Evolutionary conservation across 2,329 filamentous ascomycete species (phyloP).

Genomic region (Phialophora verrucosa): DNA sequence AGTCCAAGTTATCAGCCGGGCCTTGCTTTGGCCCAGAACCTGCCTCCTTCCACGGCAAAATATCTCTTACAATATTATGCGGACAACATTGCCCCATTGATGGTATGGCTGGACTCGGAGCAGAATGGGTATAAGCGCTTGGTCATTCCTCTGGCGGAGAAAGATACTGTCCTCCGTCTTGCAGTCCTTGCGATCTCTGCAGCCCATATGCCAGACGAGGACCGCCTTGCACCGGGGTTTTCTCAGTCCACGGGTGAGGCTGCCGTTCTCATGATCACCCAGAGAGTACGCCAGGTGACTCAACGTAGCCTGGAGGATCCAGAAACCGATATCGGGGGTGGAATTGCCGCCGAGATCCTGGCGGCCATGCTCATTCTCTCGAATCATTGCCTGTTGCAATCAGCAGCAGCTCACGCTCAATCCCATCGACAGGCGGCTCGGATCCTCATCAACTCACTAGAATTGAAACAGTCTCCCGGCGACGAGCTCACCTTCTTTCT

Average conservation of each 20-base stretch:
- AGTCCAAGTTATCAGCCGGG: not conserved
- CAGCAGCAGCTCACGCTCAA: not conserved
- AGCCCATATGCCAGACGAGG: not conserved
- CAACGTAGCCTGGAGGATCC: not conserved
- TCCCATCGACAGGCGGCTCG: not conserved
- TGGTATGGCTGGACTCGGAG: conserved; percentile 15
- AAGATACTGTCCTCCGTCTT: conserved; percentile 2
- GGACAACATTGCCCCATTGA: conserved; percentile 10
- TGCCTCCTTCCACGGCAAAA: not conserved
- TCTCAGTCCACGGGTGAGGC: not conserved
- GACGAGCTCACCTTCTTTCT: conserved; percentile 14
- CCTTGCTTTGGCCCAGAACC: not conserved
- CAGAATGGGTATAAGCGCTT: conserved; percentile 17
- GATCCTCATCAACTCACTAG: not conserved
- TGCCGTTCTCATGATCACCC: not conserved
- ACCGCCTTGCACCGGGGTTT: not conserved
- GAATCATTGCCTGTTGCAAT: not conserved
- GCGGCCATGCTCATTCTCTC: not conserved
- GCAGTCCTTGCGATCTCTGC: not conserved
- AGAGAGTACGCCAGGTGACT: not conserved
- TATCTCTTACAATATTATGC: conserved; percentile 1
- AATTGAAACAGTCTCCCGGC: not conserved
- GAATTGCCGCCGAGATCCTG: not conserved
- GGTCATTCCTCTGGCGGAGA: conserved; percentile 14
- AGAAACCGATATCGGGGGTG: not conserved